A percentile compares a stretch with the other conserved stretches of the same genome.
Conservation (phyloP, 805 yeast species). For the Yamadazyma nakazawae region DNA sequence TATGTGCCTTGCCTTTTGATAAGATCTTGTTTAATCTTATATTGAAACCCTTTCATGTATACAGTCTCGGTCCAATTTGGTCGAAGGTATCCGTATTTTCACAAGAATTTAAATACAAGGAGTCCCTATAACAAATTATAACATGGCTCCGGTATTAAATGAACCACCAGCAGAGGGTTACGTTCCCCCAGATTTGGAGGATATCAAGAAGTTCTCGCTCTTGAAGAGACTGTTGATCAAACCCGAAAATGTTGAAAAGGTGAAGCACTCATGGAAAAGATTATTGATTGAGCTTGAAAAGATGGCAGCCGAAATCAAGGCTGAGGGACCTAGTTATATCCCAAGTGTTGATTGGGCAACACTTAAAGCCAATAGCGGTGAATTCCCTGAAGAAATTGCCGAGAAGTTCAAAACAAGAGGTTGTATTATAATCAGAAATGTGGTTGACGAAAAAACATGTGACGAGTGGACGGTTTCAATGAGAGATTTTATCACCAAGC, state of each 20-base stretch:
- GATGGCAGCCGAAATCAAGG: conserved; percentile 12
- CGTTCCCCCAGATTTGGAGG: conserved; percentile 10
- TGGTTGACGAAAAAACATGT: conserved; percentile 24
- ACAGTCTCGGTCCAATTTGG: no score
- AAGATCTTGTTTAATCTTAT: no score
- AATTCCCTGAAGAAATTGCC: conserved; percentile 9
- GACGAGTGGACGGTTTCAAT: conserved; percentile 19
- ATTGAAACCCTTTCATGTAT: no score
- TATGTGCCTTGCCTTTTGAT: neutral
- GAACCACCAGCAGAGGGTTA: neutral
- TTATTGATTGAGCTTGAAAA: conserved; percentile 21
- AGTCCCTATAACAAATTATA: neutral
- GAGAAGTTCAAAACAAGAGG: conserved; percentile 19
- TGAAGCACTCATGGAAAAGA: conserved; percentile 27
- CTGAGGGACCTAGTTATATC: conserved; percentile 10
- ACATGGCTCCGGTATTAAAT: conserved; percentile 9
- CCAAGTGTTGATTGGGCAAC: conserved; percentile 14
- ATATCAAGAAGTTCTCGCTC: conserved; percentile 11
- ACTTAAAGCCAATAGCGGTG: conserved; percentile 9
- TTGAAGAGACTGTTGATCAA: conserved; percentile 19
- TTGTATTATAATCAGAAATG: conserved; percentile 27
- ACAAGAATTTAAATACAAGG: no score
- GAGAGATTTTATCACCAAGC: conserved; percentile 21
- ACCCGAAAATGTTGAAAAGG: conserved; percentile 23
- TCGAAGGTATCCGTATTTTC: no score